Percentiles rank a stretch among this genome's conserved stretches.
Conservation (phyloP, 306 rosid species). For the Purshia tridentata region DNA sequence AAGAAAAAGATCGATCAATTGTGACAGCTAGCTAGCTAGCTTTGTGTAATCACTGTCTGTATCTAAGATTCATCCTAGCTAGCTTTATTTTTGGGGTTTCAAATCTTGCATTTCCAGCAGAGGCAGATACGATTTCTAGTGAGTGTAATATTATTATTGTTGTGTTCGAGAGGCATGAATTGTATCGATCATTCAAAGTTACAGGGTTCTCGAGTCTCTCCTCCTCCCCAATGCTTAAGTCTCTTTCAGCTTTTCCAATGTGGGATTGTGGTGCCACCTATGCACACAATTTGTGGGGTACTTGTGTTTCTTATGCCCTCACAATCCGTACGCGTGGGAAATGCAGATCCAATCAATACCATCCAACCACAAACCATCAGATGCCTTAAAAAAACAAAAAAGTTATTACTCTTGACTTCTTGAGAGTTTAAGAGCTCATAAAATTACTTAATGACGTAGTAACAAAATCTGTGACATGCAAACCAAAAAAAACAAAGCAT, state of each 20-base stretch:
- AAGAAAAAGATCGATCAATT: constrained; percentile 7
- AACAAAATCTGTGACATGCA: too few relatives aligned
- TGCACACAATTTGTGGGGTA: constrained; percentile 22
- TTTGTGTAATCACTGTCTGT: constrained; percentile 15
- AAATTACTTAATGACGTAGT: too few relatives aligned
- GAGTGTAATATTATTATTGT: neutral
- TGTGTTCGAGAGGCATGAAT: constrained; percentile 17
- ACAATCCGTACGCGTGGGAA: too few relatives aligned
- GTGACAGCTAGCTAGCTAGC: neutral
- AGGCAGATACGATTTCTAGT: constrained; percentile 6
- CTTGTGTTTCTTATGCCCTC: constrained; percentile 9
- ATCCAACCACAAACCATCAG: too few relatives aligned
- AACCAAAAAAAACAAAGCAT: too few relatives aligned
- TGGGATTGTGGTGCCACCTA: constrained; percentile 23
- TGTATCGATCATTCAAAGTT: constrained; percentile 25
- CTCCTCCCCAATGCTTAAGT: constrained; percentile 4
- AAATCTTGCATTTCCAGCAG: constrained; percentile 12
- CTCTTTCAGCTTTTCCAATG: constrained; percentile 28
- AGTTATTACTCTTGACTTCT: too few relatives aligned
- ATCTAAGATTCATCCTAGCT: neutral
- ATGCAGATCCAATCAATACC: too few relatives aligned
- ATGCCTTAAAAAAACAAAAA: too few relatives aligned
- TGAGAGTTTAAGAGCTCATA: too few relatives aligned
- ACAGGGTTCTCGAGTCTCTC: neutral
- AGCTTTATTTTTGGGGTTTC: constrained; percentile 4